These are phyloP conservation scores for Tetracladium marchalianum DNA, from an alignment of 495 filamentous ascomycete genomes.

Conservation along the genomic window DNA sequence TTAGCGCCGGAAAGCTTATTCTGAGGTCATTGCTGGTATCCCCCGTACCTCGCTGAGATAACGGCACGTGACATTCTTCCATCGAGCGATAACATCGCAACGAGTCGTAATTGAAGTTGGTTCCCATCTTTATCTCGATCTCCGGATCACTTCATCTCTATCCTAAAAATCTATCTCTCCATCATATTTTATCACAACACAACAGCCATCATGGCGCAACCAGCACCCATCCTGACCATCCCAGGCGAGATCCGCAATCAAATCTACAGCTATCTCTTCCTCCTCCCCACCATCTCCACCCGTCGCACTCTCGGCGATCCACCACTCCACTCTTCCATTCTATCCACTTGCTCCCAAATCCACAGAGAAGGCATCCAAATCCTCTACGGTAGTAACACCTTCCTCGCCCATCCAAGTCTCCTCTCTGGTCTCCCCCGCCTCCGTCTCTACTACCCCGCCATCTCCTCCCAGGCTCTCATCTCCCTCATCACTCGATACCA, in stretches of 20 bases:
- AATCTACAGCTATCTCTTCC: constrained; percentile 36
- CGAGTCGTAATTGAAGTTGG: too few species aligned
- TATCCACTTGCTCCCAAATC: constrained; percentile 27
- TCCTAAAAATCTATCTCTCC: too few species aligned
- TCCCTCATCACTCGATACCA: constrained; percentile 31
- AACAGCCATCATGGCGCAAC: neutral
- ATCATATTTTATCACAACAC: too few species aligned
- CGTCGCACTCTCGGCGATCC: constrained; percentile 3
- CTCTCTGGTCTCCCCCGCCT: constrained; percentile 35
- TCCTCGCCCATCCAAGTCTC: constrained; percentile 38
- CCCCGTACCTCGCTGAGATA: too few species aligned
- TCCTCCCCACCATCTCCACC: constrained; percentile 18
- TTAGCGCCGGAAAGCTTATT: too few species aligned
- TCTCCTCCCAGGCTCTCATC: constrained; percentile 21
- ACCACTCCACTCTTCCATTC: constrained; percentile 29
- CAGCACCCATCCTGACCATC: constrained; percentile 26
- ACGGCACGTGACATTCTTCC: too few species aligned
- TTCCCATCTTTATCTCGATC: too few species aligned
- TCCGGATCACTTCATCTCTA: too few species aligned
- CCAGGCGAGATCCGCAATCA: constrained; percentile 40
- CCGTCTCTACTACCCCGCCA: constrained; percentile 20
- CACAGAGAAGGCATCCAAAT: constrained; percentile 33
- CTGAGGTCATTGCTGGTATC: too few species aligned
- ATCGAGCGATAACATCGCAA: too few species aligned
- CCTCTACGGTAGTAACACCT: constrained; percentile 40